phyloP scores from a whole-genome alignment of 140 eudicot species.

The Flaveria floridana region DNA sequence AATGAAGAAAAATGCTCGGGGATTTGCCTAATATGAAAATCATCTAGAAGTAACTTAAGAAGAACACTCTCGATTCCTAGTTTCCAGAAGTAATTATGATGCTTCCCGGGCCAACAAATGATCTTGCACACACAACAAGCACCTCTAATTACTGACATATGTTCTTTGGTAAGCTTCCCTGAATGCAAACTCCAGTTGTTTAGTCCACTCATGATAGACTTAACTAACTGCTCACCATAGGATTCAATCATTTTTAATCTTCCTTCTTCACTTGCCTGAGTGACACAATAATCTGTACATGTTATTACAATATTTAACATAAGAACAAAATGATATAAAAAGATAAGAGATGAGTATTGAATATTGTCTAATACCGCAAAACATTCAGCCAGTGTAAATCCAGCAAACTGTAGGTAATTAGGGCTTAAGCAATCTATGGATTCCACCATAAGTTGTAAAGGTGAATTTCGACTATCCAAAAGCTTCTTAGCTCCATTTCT shows the following conservation, averaged over 20 bases:
- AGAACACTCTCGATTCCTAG: slow-evolving; percentile 57
- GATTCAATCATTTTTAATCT: slow-evolving; percentile 51
- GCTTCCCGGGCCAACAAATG: slow-evolving; percentile 78
- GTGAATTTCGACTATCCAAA: slow-evolving; percentile 46
- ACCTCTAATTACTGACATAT: slow-evolving; percentile 45
- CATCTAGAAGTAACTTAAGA: slow-evolving; percentile 49
- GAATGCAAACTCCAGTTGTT: slow-evolving; percentile 36
- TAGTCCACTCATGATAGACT: slow-evolving; percentile 51
- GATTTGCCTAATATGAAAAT: slow-evolving; percentile 37
- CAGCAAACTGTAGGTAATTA: slow-evolving; percentile 50
- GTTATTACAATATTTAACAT: slow-evolving; percentile 1
- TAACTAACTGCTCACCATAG: slow-evolving; percentile 55
- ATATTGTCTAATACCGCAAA: slow-evolving; percentile 48
- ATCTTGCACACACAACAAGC: slow-evolving; percentile 79
- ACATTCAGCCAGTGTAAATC: slow-evolving; percentile 61
- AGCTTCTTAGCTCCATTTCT: slow-evolving; percentile 71
- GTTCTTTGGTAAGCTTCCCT: slow-evolving; percentile 53
- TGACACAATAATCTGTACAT: slow-evolving; percentile 22
- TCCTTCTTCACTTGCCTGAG: slow-evolving; percentile 55
- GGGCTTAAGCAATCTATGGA: slow-evolving; percentile 51
- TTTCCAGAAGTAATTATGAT: slow-evolving; percentile 72
- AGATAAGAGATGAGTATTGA: slow-evolving; percentile 23
- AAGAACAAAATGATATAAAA: slow-evolving; percentile 2
- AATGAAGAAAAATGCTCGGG: slow-evolving; percentile 28
- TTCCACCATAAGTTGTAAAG: slow-evolving; percentile 51